Percentiles rank a stretch among this genome's conserved stretches.
Conservation (phyloP, 257 asterid species). For the Anisodus tanguticus region DNA sequence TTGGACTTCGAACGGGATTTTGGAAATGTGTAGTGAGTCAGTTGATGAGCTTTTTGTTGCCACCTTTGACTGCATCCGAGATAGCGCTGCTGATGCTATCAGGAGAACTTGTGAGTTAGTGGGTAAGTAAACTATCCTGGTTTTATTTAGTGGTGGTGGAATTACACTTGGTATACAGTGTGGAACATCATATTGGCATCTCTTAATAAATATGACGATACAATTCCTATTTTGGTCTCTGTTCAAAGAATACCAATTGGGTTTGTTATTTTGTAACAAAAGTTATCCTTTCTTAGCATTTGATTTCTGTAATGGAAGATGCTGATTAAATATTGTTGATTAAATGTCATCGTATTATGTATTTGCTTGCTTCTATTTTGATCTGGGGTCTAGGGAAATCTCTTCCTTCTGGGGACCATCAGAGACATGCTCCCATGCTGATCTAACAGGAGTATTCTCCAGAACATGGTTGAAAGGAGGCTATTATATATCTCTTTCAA, state of each 20-base stretch:
- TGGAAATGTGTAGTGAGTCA: conserved; percentile 60
- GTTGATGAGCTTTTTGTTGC: conserved; percentile 93
- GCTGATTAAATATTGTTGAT: neutral
- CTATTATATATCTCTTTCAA: neutral
- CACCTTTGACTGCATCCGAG: conserved; percentile 85
- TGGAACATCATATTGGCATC: conserved; percentile 18
- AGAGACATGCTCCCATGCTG: conserved; percentile 1
- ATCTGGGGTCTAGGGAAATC: conserved; percentile 20
- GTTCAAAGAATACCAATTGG: neutral
- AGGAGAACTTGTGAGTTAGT: conserved; percentile 67
- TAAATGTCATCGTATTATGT: neutral
- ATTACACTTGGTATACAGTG: neutral
- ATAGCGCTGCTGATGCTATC: conserved; percentile 74
- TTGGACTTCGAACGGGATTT: conserved; percentile 48
- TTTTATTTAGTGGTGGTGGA: neutral
- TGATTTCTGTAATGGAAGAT: neutral
- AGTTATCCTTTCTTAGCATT: conserved; percentile 23
- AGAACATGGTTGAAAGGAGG: neutral
- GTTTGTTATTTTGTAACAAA: neutral
- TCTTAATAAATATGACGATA: neutral
- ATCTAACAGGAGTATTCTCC: neutral
- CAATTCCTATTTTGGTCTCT: neutral
- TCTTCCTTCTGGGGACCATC: conserved; percentile 6
- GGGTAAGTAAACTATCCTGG: conserved; percentile 52
- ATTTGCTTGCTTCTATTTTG: conserved; percentile 13